Evolutionary conservation across 257 asterid genomes (phyloP).

Genomic region (Gentiana straminea): DNA sequence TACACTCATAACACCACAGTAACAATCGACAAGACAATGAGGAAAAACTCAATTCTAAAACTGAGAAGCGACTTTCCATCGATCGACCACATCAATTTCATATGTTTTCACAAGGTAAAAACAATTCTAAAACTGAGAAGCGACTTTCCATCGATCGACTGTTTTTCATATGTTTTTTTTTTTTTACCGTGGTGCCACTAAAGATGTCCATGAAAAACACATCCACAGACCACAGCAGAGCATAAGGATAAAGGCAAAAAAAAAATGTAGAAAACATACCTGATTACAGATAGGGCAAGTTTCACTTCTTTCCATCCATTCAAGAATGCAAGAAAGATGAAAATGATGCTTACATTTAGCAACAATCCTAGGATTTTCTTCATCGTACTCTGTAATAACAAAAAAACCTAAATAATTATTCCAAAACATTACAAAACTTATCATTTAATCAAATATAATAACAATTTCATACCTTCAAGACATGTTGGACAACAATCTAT

Average conservation of each 20-base stretch:
- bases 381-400: conserved; percentile 46
- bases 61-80: too few species aligned
- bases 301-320: conserved; percentile 82
- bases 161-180: too few species aligned
- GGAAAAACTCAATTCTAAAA: too few species aligned
- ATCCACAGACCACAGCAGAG: too few species aligned
- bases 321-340: conserved; percentile 80
- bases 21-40: too few species aligned
- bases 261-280: conserved; percentile 26
- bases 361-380: conserved; percentile 51
- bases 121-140: too few species aligned
- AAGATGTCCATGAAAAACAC: too few species aligned
- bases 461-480: conserved; percentile 58
- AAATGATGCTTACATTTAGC: conserved; percentile 72
- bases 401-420: background rate
- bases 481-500: conserved; percentile 73
- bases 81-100: too few species aligned
- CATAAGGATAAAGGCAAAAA: background rate
- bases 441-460: background rate
- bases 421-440: background rate
- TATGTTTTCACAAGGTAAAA: too few species aligned
- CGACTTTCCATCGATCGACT: too few species aligned
- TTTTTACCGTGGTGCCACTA: too few species aligned
- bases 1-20: too few species aligned
- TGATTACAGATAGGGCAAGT: conserved; percentile 67